Percentiles rank a stretch among this genome's conserved stretches.
Evolutionary conservation across 2,329 filamentous ascomycete species (phyloP).

Genomic region (Aureobasidium musti): DNA sequence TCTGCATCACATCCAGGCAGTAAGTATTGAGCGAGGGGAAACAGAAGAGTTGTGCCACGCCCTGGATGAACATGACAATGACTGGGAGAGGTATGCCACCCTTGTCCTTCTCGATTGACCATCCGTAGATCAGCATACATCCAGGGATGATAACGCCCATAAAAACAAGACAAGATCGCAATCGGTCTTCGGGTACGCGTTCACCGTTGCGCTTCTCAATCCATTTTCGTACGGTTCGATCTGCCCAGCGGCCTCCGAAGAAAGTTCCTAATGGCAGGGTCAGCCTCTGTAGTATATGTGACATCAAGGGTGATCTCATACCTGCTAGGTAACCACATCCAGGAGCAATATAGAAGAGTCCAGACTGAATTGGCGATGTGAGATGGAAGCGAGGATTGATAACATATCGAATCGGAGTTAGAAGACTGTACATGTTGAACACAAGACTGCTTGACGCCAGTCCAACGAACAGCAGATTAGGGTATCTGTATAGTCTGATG

Average conservation of each 20-base stretch:
- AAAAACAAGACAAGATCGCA: constrained; percentile 60
- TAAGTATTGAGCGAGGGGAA: constrained; percentile 78
- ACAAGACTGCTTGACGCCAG: constrained; percentile 64
- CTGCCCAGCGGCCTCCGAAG: constrained; percentile 70
- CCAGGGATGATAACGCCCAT: constrained; percentile 59
- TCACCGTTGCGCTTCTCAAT: constrained; percentile 59
- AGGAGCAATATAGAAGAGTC: constrained; percentile 73
- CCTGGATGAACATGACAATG: constrained; percentile 72
- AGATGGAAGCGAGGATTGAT: constrained; percentile 73
- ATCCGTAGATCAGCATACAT: constrained; percentile 70
- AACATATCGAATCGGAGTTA: constrained; percentile 69
- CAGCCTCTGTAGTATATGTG: constrained; percentile 36
- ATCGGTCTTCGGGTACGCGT: constrained; percentile 68
- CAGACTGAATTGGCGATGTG: constrained; percentile 64
- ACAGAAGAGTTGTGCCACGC: constrained; percentile 72
- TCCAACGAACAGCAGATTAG: constrained; percentile 65
- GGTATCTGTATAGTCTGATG: constrained; percentile 64
- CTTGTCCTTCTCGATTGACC: constrained; percentile 58
- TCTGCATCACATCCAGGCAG: constrained; percentile 79
- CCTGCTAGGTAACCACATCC: constrained; percentile 64
- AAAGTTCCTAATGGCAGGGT: constrained; percentile 57
- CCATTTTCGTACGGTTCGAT: constrained; percentile 65
- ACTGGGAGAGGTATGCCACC: constrained; percentile 65
- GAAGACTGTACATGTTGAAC: constrained; percentile 73
- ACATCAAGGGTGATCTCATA: neutral